phyloP scores from a whole-genome alignment of 2,329 filamentous ascomycete genomes.

The Ophiostoma australiae region DNA sequence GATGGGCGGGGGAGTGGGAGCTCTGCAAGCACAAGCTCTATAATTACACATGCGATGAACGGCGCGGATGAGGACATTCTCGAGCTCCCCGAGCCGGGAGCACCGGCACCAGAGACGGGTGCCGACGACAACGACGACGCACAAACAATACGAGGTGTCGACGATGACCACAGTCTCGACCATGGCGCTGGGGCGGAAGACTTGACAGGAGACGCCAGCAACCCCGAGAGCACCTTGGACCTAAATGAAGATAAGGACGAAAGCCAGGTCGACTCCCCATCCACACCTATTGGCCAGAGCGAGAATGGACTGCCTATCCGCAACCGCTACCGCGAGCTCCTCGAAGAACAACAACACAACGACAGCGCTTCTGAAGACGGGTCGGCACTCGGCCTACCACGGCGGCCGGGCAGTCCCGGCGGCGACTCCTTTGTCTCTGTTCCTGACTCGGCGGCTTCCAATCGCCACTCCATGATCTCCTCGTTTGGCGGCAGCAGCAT shows the following conservation, averaged over 20 bases:
- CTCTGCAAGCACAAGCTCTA: slow-evolving; percentile 5
- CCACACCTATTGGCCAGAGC: slow-evolving; percentile 22
- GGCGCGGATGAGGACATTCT: slow-evolving; percentile 24
- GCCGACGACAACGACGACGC: slow-evolving; percentile 39
- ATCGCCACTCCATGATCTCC: slow-evolving; percentile 61
- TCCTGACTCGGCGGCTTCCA: slow-evolving; percentile 77
- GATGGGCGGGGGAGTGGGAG: slow-evolving; percentile 18
- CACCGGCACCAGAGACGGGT: background rate
- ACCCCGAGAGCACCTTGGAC: background rate
- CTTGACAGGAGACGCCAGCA: background rate
- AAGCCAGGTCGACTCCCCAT: slow-evolving; percentile 35
- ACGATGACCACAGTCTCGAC: slow-evolving; percentile 29
- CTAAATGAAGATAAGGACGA: slow-evolving; percentile 33
- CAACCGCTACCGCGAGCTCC: slow-evolving; percentile 44
- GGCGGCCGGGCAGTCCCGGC: slow-evolving; percentile 60
- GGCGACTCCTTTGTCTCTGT: slow-evolving; percentile 62
- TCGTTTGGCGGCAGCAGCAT: slow-evolving; percentile 62
- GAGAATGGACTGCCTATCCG: slow-evolving; percentile 36
- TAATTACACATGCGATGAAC: background rate
- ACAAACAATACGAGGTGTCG: slow-evolving; percentile 40
- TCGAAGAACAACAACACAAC: slow-evolving; percentile 38
- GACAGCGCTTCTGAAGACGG: slow-evolving; percentile 50
- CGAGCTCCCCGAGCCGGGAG: slow-evolving; percentile 20
- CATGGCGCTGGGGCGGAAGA: background rate
- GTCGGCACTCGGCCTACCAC: slow-evolving; percentile 46